Evolutionary conservation across 2,329 filamentous ascomycete genomes (phyloP), one percentile per base, ranked within the genome.

Genomic region (Bimuria novae-zelandiae): DNA sequence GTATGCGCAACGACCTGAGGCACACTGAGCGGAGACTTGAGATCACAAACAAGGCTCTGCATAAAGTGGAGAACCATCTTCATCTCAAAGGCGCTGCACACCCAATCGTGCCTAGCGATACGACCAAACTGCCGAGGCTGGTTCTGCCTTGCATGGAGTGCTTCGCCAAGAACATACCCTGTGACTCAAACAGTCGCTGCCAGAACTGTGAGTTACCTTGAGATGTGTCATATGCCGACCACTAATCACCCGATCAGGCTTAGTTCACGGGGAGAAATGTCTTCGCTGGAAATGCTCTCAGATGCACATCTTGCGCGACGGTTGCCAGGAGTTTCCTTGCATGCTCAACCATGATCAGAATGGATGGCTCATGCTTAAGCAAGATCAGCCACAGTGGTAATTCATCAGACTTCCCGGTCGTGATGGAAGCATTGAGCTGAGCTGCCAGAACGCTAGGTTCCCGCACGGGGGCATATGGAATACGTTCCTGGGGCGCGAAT

Each of bases 111-210:
- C 67, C 70, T 1, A 30, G 36, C 10, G 3, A 8, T 1, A 54
- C 48, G 3, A 51, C 55, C 7, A 67, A 63, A 40, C 55, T 72
- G 0, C 62, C 65, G 1, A 45, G 37, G 7, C 45, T 45, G 1
- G 63, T 70, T 1, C 49, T 69, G 47, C 30, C 59, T 2, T 73
- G 70, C 51, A 56, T 60, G 1, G 64, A 71, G 27, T 73, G 70
- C 53, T 70, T 66, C 44, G 48, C 51, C 32, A 62, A 60, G 21
- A 68, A 66, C 19, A 6, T 59, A 2, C 19, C 45, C 1, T 73
- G 70, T 52, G 70, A 73, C 29, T 51, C 50, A 19, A 44, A 41
- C 4, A 49, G 54, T 5, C 52, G 22, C 16, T 73, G 70, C 54
- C 56, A 52, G 5, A 59, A 56, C 41, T 73, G 70, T 47, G 16